phyloP scores from a whole-genome alignment of 2,329 filamentous ascomycete species.

The Sclerotinia subarctica region DNA sequence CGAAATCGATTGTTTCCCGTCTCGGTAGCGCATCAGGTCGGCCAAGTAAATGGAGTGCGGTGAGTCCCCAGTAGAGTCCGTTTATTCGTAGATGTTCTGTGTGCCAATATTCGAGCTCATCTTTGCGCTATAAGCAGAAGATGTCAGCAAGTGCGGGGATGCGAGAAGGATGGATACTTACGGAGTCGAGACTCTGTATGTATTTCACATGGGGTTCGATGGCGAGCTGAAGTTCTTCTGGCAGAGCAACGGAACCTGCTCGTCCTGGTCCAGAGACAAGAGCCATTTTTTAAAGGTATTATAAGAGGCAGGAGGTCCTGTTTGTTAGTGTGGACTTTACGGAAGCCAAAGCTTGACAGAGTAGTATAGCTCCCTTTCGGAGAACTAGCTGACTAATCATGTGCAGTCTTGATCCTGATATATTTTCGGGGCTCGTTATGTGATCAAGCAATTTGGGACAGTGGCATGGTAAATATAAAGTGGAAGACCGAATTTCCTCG shows the following conservation, averaged over 20 bases:
- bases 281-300: slow-evolving; percentile 31
- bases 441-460: not conserved
- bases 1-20: slow-evolving; percentile 80
- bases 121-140: slow-evolving; percentile 60
- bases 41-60: slow-evolving; percentile 78
- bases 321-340: not conserved
- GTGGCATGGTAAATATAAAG: no score
- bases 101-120: slow-evolving; percentile 96
- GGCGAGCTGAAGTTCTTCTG: slow-evolving; percentile 38
- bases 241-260: slow-evolving; percentile 28
- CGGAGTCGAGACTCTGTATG: slow-evolving; percentile 86
- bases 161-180: slow-evolving; percentile 45
- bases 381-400: not conserved
- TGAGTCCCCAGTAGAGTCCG: slow-evolving; percentile 95
- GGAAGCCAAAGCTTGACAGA: not conserved
- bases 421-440: not conserved
- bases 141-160: slow-evolving; percentile 35
- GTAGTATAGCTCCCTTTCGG: not conserved
- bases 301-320: not conserved
- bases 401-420: not conserved
- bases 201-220: slow-evolving; percentile 73
- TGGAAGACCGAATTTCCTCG: no score
- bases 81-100: slow-evolving; percentile 95
- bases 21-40: slow-evolving; percentile 78
- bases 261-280: slow-evolving; percentile 38